These are phyloP conservation scores for Ananas comosus DNA, from an alignment of 176 grass and related monocot species.

Conservation along the genomic window DNA sequence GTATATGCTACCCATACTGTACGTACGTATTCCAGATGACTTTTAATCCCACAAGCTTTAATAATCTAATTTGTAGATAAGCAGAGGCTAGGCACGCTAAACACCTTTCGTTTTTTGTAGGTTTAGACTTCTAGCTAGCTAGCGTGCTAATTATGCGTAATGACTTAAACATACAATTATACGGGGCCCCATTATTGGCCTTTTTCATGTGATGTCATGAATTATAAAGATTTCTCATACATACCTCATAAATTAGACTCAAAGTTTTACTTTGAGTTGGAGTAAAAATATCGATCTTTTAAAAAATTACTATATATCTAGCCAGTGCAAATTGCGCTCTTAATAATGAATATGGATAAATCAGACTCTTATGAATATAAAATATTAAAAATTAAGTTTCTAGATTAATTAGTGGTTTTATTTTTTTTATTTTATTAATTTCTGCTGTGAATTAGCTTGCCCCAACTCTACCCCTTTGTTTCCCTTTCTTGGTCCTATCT, in stretches of 20 bases:
- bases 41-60: not conserved
- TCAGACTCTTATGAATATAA: too few relatives aligned
- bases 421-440: not conserved
- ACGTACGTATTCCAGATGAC: too few relatives aligned
- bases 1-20: too few relatives aligned
- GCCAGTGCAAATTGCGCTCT: too few relatives aligned
- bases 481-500: conserved; percentile 2
- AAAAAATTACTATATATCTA: not conserved
- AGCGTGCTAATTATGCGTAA: not conserved
- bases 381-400: not conserved
- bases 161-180: not conserved
- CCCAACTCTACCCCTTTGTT: not conserved
- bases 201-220: conserved; percentile 2
- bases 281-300: not conserved
- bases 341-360: too few relatives aligned
- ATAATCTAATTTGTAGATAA: not conserved
- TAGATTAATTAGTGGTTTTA: not conserved
- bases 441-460: not conserved
- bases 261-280: not conserved
- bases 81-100: not conserved
- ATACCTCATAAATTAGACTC: not conserved
- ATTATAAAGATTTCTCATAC: not conserved
- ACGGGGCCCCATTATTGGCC: not conserved
- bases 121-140: not conserved
- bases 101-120: not conserved